Conservation (phyloP, 192 early-diverging fungal genomes). For the Coemansia sp. region DNA sequence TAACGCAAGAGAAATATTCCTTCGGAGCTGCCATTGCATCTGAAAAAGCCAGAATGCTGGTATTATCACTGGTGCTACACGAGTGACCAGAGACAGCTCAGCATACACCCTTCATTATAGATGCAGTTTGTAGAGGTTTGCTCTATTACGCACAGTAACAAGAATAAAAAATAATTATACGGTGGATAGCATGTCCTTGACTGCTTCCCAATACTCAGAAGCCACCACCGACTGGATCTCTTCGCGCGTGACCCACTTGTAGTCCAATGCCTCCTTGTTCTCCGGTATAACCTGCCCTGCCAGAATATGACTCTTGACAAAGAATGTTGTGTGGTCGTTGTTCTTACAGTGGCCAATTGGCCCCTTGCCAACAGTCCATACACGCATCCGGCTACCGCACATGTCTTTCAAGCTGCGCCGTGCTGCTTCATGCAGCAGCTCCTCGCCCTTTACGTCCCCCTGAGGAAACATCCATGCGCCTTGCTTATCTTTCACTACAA, state of each 20-base stretch:
- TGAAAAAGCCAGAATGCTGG: conserved; percentile 70
- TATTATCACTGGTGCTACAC: conserved; percentile 87
- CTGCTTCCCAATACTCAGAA: conserved; percentile 44
- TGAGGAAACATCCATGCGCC: conserved; percentile 74
- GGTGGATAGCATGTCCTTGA: conserved; percentile 45
- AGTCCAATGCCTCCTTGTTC: conserved; percentile 27
- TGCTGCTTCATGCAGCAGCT: conserved; percentile 76
- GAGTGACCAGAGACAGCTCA: conserved; percentile 39
- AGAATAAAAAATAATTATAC: background rate
- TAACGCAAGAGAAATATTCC: conserved; percentile 12
- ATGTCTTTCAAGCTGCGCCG: conserved; percentile 64
- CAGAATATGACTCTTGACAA: conserved; percentile 81
- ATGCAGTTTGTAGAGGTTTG: too few relatives aligned
- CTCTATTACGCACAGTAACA: too few relatives aligned
- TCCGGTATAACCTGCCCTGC: conserved; percentile 61
- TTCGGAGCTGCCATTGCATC: conserved; percentile 63
- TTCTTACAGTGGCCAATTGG: conserved; percentile 70
- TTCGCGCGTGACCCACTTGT: conserved; percentile 50
- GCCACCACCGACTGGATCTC: conserved; percentile 34
- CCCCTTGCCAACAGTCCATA: conserved; percentile 82
- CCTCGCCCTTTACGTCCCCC: conserved; percentile 59
- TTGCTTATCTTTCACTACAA: conserved; percentile 69
- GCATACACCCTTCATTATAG: too few relatives aligned
- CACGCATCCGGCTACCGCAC: conserved; percentile 74
- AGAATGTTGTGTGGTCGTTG: conserved; percentile 65